Evolutionary conservation across 2,329 filamentous ascomycete species (phyloP), one percentile per base, ranked within the genome.

Genomic region (Hymenoscyphus occultus): DNA sequence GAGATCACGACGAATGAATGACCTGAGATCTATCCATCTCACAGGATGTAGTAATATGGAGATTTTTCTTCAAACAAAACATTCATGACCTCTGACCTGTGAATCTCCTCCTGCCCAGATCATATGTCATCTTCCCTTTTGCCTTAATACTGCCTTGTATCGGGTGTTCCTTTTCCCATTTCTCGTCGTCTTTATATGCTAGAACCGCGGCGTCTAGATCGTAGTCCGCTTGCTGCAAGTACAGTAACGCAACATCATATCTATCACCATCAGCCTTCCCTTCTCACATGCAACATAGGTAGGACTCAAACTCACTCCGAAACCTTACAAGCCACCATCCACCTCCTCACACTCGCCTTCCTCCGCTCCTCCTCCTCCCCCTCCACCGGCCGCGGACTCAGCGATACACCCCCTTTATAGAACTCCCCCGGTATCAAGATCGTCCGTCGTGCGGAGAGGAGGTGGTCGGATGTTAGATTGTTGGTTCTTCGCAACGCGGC

Each of bases 281-380:
- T 28, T 28, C 28, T 28, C 28, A 28, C 28, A 28, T 28, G 3
- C 28, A 28, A 28, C 2, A 28, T 1, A 28, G 28, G 28, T 28
- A 28, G 28, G 28, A 28, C 28, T 28, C 28, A 28, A 28, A 79
- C 82, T 78, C 88, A 93, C 80, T 93, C 89, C 31, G 85, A 80
- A 35, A 91, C 89, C 75, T 94, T 94, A 78, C 88, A 91, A 1
- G 83, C 82, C 1, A 92, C 86, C 91, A 93, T 93, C 81, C 89
- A 94, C 67, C 89, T 84, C 54, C 91, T 82, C 40, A 94, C 82
- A 73, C 88, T 88, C 19, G 80, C 82, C 77, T 91, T 93, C 68
- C 87, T 83, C 60, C 84, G 80, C 77, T 91, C 88, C 72, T 92
- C 90, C 57, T 90, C 89, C 73, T 92, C 90, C 59, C 88, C 86